These are phyloP conservation scores for Melastoma candidum DNA, from an alignment of 441 rosid species.

Conservation along the genomic window DNA sequence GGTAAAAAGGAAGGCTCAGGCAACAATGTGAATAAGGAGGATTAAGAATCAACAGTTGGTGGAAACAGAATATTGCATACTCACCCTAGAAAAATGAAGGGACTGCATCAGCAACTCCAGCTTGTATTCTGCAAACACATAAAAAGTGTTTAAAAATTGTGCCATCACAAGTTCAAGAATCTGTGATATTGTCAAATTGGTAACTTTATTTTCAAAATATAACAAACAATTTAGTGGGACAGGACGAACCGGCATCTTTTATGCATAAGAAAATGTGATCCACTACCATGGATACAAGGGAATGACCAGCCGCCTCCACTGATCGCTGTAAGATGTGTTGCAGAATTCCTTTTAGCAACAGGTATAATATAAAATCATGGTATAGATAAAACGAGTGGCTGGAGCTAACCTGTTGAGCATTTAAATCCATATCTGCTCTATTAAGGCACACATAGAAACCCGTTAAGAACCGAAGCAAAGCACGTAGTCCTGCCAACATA, in stretches of 20 bases:
- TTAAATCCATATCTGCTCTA: slow-evolving; percentile 88
- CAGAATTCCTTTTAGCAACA: slow-evolving; percentile 18
- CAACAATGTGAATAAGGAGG: slow-evolving; percentile 1
- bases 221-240: slow-evolving; percentile 3
- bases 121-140: slow-evolving; percentile 70
- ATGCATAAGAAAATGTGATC: slow-evolving; percentile 97
- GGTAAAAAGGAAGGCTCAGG: slow-evolving; percentile 9
- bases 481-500: slow-evolving; percentile 75
- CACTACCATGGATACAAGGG: slow-evolving; percentile 78
- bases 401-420: slow-evolving; percentile 69
- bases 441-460: slow-evolving; percentile 89
- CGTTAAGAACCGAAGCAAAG: slow-evolving; percentile 94
- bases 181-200: slow-evolving; percentile 1
- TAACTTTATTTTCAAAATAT: slow-evolving; percentile 6
- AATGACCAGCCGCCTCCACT: slow-evolving; percentile 88
- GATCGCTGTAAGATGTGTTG: slow-evolving; percentile 32
- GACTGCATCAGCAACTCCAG: slow-evolving; percentile 96
- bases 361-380: slow-evolving; percentile 7
- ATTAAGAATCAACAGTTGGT: not conserved
- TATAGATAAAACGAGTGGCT: slow-evolving; percentile 7
- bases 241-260: slow-evolving; percentile 80
- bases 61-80: slow-evolving; percentile 6
- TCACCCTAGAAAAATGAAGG: slow-evolving; percentile 88
- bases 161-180: not conserved
- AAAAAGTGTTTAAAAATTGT: slow-evolving; percentile 12